Conservation (phyloP, 164 flowering plant genomes). For the Annona cherimola region DNA sequence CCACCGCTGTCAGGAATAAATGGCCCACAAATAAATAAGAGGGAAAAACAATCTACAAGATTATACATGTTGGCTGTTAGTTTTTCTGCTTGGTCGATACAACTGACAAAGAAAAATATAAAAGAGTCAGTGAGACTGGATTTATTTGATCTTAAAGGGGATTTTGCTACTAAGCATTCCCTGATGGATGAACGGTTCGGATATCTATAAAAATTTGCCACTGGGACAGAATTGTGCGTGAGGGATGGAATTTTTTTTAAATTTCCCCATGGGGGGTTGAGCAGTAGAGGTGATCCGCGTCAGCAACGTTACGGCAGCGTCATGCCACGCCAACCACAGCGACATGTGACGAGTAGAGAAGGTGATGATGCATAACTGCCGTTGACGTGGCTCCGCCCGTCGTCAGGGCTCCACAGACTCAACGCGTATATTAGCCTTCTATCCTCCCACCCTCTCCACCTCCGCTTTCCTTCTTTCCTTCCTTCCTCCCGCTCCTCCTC, state of each 20-base stretch:
- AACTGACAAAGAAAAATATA: too few relatives aligned
- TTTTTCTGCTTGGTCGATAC: too few relatives aligned
- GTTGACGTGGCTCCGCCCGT: constrained; percentile 3
- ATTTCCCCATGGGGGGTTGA: not conserved
- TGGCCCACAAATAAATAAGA: not conserved
- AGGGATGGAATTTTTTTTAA: not conserved
- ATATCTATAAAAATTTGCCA: not conserved
- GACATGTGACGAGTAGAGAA: not conserved
- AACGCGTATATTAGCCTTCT: not conserved
- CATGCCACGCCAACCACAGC: constrained; percentile 1
- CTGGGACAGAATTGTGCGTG: too few relatives aligned
- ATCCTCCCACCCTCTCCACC: not conserved
- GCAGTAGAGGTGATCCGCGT: not conserved
- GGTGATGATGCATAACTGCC: constrained; percentile 6
- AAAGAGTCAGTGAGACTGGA: too few relatives aligned
- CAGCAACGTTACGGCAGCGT: not conserved
- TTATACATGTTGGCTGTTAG: too few relatives aligned
- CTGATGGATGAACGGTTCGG: not conserved
- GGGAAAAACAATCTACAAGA: not conserved
- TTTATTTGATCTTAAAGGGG: too few relatives aligned
- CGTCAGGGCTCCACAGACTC: not conserved
- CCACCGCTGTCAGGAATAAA: not conserved
- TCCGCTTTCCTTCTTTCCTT: not conserved
- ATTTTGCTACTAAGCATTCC: not conserved
- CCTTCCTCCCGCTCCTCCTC: constrained; percentile 5